Evolutionary conservation across 2,329 filamentous ascomycete genomes (phyloP), one percentile per base, ranked within the genome.

Genomic region (Neopestalotiopsis sp.): DNA sequence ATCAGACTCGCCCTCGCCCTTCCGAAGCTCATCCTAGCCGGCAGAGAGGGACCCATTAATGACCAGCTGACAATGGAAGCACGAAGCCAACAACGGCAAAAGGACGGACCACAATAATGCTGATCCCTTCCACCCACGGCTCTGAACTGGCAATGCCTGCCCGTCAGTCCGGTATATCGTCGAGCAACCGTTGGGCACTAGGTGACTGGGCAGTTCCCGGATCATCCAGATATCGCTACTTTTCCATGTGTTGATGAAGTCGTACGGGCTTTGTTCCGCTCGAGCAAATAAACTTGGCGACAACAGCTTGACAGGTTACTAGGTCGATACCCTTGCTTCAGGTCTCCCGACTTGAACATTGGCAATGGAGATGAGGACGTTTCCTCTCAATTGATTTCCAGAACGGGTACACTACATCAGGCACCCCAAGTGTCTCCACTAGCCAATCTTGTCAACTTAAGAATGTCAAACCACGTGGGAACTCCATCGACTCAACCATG

Each of bases 81-180:
- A 52, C 45, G 45, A 52, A n/a, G n/a, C 45, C 45, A 52, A 52
- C n/a, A n/a, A 52, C 45, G n/a, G 45, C 45, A 52, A 52, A 52
- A 52, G 45, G 45, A 52, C 45, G 45, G n/a, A 52, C 45, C 45
- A 52, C 45, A 52, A 52, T 52, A 52, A 52, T 17, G 45, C 45
- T 52, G 45, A 52, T 52, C 45, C 45, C 17, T 52, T 52, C 45
- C 20, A 17, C 20, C 45, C 45, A 52, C 45, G 45, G 45, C 6
- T 7, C 4, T 52, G 17, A 4, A 52, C 6, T n/a, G 45, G 14
- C 45, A 52, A 17, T n/a, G 10, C n/a, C 45, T 24, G 14, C 6
- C 45, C 45, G 45, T 14, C 45, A 52, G 45, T 52, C 45, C 45
- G 45, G 45, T 52, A 52, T 52, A 52, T 52, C 45, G 5, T 52